A percentile compares a stretch with the other conserved stretches of the same genome.
phyloP scores from a whole-genome alignment of 2,329 filamentous ascomycete species.

The Chaetomiaceae sp. region DNA sequence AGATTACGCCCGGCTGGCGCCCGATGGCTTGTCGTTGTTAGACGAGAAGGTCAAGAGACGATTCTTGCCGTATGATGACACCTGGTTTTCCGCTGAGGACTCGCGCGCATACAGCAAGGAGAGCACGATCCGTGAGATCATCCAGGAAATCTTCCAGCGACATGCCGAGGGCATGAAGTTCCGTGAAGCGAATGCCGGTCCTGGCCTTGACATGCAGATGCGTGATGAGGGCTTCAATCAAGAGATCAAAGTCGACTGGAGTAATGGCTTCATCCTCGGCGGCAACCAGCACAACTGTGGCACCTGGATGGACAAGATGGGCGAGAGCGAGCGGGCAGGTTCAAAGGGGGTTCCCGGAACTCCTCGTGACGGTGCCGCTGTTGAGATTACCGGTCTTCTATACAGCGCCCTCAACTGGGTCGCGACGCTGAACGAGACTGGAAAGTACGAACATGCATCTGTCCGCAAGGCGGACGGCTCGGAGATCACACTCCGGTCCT shows the following conservation, averaged over 20 bases:
- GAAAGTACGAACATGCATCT: slow-evolving; percentile 67
- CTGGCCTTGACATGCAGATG: slow-evolving; percentile 89
- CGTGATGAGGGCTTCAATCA: slow-evolving; percentile 87
- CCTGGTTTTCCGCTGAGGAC: slow-evolving; percentile 83
- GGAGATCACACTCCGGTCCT: slow-evolving; percentile 66
- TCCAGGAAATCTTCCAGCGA: slow-evolving; percentile 88
- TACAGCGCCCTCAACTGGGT: slow-evolving; percentile 90
- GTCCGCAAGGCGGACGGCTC: slow-evolving; percentile 62
- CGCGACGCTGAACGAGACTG: slow-evolving; percentile 58
- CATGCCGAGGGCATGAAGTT: slow-evolving; percentile 90
- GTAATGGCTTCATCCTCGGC: slow-evolving; percentile 84
- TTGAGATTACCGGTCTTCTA: slow-evolving; percentile 90
- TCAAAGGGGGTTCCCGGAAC: slow-evolving; percentile 94
- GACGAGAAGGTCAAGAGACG: slow-evolving; percentile 74
- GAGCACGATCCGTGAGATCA: slow-evolving; percentile 80
- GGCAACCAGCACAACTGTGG: slow-evolving; percentile 94
- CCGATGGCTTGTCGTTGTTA: slow-evolving; percentile 69
- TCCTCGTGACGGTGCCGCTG: slow-evolving; percentile 89
- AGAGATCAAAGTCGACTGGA: slow-evolving; percentile 86
- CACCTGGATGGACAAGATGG: slow-evolving; percentile 99
- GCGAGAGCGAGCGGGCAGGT: slow-evolving; percentile 85
- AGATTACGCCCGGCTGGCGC: slow-evolving; percentile 80
- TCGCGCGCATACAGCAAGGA: slow-evolving; percentile 77
- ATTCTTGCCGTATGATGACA: slow-evolving; percentile 93
- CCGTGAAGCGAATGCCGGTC: slow-evolving; percentile 89